Percentiles rank a stretch among this genome's conserved stretches.
phyloP scores from a whole-genome alignment of 1,284 basidiomycete species.

The Ceratorhiza oryzae-sativae region DNA sequence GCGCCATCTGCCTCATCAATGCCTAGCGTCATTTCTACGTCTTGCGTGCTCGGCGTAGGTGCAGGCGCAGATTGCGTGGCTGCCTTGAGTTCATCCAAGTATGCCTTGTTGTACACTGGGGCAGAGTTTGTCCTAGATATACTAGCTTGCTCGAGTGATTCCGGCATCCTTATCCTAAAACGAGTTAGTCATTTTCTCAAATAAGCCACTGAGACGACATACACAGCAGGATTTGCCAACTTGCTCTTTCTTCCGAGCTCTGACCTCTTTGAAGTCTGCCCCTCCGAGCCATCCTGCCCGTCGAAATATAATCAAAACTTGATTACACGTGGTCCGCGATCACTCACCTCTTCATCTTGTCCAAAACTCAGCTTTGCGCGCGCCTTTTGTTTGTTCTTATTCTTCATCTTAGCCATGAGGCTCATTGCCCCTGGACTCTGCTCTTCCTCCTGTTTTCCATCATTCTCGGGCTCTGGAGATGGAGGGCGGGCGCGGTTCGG shows the following conservation, averaged over 20 bases:
- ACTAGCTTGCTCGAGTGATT: slow-evolving; percentile 61
- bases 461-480: slow-evolving; percentile 27
- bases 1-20: slow-evolving; percentile 60
- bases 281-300: slow-evolving; percentile 65
- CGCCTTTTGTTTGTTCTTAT: slow-evolving; percentile 63
- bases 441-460: slow-evolving; percentile 29
- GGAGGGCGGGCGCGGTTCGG: slow-evolving; percentile 39
- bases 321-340: slow-evolving; percentile 43
- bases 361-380: slow-evolving; percentile 83
- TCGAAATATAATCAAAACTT: slow-evolving; percentile 43
- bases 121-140: slow-evolving; percentile 57
- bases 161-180: slow-evolving; percentile 47
- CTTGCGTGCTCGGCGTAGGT: slow-evolving; percentile 48
- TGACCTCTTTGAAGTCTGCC: slow-evolving; percentile 79
- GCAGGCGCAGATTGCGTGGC: slow-evolving; percentile 71
- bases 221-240: slow-evolving; percentile 58
- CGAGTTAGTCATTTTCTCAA: background rate
- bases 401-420: slow-evolving; percentile 63
- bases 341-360: slow-evolving; percentile 71
- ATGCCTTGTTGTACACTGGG: slow-evolving; percentile 76
- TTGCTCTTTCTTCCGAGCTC: slow-evolving; percentile 69
- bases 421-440: slow-evolving; percentile 42
- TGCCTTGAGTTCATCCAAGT: slow-evolving; percentile 84
- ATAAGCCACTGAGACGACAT: slow-evolving; percentile 42
- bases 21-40: slow-evolving; percentile 48